These are phyloP conservation scores for Tilletia indica DNA, from an alignment of 1,284 basidiomycete genomes.

Conservation along the genomic window DNA sequence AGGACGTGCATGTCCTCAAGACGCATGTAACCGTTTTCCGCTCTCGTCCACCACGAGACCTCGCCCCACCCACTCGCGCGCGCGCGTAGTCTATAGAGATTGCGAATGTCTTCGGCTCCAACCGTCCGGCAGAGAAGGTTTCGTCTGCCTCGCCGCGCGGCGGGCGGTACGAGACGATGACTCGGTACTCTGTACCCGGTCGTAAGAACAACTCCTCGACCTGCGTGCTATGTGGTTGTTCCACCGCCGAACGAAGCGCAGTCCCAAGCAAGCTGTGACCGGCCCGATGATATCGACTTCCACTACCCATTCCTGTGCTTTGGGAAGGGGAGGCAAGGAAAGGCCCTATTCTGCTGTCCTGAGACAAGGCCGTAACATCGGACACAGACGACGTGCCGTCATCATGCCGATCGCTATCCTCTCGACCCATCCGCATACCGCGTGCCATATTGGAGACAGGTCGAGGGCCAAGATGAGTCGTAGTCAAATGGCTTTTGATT, in stretches of 20 bases:
- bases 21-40: slow-evolving; percentile 57
- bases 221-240: slow-evolving; percentile 55
- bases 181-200: slow-evolving; percentile 60
- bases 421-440: not conserved
- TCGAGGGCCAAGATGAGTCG: not conserved
- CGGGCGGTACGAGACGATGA: slow-evolving; percentile 59
- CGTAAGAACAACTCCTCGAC: slow-evolving; percentile 61
- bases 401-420: slow-evolving; percentile 22
- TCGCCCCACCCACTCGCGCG: slow-evolving; percentile 39
- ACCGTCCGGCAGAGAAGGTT: slow-evolving; percentile 53
- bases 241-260: slow-evolving; percentile 37
- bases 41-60: slow-evolving; percentile 49
- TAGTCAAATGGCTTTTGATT: slow-evolving; percentile 8
- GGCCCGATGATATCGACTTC: slow-evolving; percentile 14
- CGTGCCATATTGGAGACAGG: not conserved
- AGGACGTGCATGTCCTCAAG: slow-evolving; percentile 59
- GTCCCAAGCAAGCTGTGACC: not conserved
- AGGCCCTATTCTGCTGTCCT: slow-evolving; percentile 39
- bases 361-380: slow-evolving; percentile 38
- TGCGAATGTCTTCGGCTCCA: slow-evolving; percentile 57
- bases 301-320: slow-evolving; percentile 20
- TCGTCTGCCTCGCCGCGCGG: slow-evolving; percentile 49
- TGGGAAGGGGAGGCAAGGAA: slow-evolving; percentile 36
- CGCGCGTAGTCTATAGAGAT: slow-evolving; percentile 59
- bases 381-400: slow-evolving; percentile 33